Evolutionary conservation across 345 rosid species (phyloP).

Genomic region (Fremontodendron californicum): DNA sequence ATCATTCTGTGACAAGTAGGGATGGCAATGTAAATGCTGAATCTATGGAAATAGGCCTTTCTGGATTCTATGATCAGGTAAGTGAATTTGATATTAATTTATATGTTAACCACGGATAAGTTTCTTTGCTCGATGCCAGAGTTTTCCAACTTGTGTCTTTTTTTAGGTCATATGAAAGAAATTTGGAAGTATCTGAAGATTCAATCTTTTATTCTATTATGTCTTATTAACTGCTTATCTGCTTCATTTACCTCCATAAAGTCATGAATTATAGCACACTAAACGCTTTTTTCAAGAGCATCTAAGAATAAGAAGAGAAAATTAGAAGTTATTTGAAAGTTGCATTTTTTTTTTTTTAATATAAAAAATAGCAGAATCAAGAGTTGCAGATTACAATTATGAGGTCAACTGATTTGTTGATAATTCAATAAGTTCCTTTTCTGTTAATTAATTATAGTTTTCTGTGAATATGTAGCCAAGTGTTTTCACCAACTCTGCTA

Average conservation of each 20-base stretch:
- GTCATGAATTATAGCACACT: background rate
- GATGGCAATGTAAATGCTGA: conserved; percentile 52
- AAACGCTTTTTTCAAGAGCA: background rate
- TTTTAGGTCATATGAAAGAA: background rate
- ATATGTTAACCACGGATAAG: background rate
- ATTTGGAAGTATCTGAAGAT: background rate
- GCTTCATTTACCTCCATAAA: background rate
- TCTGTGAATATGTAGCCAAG: background rate
- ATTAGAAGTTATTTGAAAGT: background rate
- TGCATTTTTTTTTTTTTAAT: background rate
- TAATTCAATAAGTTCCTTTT: no score
- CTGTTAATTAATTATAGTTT: no score
- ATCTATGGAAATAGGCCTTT: conserved; percentile 55
- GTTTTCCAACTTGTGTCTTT: background rate
- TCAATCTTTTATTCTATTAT: background rate
- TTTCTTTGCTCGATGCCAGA: background rate
- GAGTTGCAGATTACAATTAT: background rate
- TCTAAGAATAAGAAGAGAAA: background rate
- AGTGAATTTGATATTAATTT: background rate
- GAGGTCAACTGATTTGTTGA: background rate
- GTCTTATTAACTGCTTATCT: background rate
- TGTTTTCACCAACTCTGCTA: background rate
- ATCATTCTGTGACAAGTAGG: conserved; percentile 33
- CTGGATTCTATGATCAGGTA: conserved; percentile 78
- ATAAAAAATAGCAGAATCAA: background rate